phyloP scores from a whole-genome alignment of 83 land plant genomes.

The Picea abies region DNA sequence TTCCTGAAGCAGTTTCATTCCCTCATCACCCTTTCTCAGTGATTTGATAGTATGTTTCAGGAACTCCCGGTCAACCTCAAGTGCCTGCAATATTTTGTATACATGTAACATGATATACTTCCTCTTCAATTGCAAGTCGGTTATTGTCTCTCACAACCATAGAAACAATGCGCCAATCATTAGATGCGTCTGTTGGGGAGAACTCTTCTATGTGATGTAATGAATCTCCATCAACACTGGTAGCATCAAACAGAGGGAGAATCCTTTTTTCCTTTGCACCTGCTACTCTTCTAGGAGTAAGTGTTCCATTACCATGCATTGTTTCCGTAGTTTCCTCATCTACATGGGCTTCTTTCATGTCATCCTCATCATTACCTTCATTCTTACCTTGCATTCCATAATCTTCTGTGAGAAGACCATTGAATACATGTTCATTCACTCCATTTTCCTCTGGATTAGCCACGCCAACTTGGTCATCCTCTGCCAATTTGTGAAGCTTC shows the following conservation, averaged over 20 bases:
- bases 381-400: neutral
- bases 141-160: conserved; percentile 28
- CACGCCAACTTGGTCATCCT: conserved; percentile 29
- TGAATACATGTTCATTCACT: neutral
- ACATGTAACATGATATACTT: conserved; percentile 62
- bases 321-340: conserved; percentile 10
- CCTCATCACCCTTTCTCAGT: conserved; percentile 68
- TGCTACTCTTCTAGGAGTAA: conserved; percentile 22
- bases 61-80: conserved; percentile 75
- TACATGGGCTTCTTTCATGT: conserved; percentile 4
- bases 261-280: conserved; percentile 36
- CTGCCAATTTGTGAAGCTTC: conserved; percentile 46
- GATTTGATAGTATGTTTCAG: conserved; percentile 69
- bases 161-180: conserved; percentile 16
- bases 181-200: conserved; percentile 14
- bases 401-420: conserved; percentile 17
- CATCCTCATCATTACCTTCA: neutral
- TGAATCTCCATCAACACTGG: conserved; percentile 24
- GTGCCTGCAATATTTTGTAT: conserved; percentile 69
- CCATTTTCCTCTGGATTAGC: conserved; percentile 22
- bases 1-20: conserved; percentile 57
- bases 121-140: conserved; percentile 54
- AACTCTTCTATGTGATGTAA: conserved; percentile 16
- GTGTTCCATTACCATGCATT: conserved; percentile 11
- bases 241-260: conserved; percentile 56